Evolutionary conservation across 148 eudicot species (phyloP), one percentile per base, ranked within the genome.

Genomic region (Cornus kousa): DNA sequence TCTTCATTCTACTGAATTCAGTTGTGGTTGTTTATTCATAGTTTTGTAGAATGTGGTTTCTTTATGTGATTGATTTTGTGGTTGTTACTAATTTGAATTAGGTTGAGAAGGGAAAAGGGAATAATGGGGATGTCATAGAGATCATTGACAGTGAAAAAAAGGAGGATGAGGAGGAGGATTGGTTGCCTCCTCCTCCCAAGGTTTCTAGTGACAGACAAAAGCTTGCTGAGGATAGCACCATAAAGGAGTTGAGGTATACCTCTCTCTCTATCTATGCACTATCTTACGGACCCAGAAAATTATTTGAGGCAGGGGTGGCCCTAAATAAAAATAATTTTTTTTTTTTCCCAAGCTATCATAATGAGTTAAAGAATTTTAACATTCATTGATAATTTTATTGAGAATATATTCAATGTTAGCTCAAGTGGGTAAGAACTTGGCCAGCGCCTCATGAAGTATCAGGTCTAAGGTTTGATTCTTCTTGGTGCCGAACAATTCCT

Each of bases 121-220:
- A 35, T 39, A 77, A 81, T 37, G 77, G 10, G 65, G 75, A 80
- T n/a, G 85, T 73, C 35, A 68, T 79, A 59, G 40, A 82, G 17
- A 69, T 87, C 71, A 66, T 86, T 79, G 89, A 86, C 75, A 77
- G 87, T 39, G 94, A 89, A 10, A 89, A 85, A 35, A 69, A 71
- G 12, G 77, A 65, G 23, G 87, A 88, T 32, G 92, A 90, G 0
- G 93, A 89, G 23, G 93, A 90, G 74, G 94, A 91, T 80, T 89
- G 91, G 94, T 75, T 91, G 74, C 88, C 83, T 16, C 92, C 98
- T 64, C 89, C 97, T 33, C 96, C 96, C 5, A 87, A 87, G 80
- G 75, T 83, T 73, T 68, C 76, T 2, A 82, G 50, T 33, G 75
- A 77, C 73, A 14, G 62, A 17, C 24, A 67, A 22, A 87, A 85